phyloP scores from a whole-genome alignment of 768 basidiomycete genomes.

The Hirschioporus abietinus region DNA sequence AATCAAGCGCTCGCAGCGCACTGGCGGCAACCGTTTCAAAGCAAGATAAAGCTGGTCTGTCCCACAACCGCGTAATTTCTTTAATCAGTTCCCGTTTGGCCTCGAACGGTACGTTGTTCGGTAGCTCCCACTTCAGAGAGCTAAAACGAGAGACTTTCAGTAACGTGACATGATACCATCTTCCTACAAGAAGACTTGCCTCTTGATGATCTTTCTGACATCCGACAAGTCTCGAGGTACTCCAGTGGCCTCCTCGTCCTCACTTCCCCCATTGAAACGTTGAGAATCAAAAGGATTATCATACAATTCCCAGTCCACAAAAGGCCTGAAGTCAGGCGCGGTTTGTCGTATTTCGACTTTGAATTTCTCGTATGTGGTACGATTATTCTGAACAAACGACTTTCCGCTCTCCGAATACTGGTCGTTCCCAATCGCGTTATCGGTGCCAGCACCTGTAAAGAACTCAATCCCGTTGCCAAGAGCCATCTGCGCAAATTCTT shows the following conservation, averaged over 20 bases:
- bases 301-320: constrained; percentile 6
- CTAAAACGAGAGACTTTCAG: constrained; percentile 14
- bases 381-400: constrained; percentile 31
- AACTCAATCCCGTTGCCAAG: constrained; percentile 21
- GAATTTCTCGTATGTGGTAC: constrained; percentile 28
- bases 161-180: neutral
- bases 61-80: constrained; percentile 32
- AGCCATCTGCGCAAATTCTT: constrained; percentile 28
- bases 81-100: constrained; percentile 34
- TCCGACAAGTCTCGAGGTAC: constrained; percentile 24
- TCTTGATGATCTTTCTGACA: constrained; percentile 29
- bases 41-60: constrained; percentile 28
- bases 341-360: constrained; percentile 31
- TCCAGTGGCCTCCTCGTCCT: neutral
- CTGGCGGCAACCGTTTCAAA: constrained; percentile 28
- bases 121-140: constrained; percentile 39
- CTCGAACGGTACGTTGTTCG: constrained; percentile 34
- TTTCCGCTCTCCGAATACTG: constrained; percentile 21
- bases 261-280: neutral
- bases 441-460: neutral
- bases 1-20: constrained; percentile 25
- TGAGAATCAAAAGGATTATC: neutral
- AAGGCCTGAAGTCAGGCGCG: constrained; percentile 37
- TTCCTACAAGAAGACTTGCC: constrained; percentile 24
- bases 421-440: neutral